Percentiles rank a stretch among this genome's conserved stretches.
phyloP scores from a whole-genome alignment of 2,329 filamentous ascomycete genomes.

The Grosmannia serpens region DNA sequence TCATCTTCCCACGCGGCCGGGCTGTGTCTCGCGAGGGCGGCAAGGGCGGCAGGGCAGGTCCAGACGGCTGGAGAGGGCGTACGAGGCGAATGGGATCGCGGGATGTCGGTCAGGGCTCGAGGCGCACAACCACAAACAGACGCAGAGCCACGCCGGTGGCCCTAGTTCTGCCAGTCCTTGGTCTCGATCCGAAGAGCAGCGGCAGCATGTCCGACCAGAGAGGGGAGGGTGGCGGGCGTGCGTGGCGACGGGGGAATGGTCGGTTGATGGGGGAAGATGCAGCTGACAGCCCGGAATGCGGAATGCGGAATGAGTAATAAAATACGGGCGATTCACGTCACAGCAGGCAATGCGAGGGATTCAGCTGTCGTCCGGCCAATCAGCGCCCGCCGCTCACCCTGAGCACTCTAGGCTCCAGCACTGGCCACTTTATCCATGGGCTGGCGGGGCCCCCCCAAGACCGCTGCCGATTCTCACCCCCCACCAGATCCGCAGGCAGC shows the following conservation, averaged over 20 bases:
- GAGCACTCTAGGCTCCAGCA: not conserved
- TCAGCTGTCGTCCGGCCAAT: not conserved
- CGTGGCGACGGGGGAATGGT: not conserved
- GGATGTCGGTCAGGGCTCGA: not conserved
- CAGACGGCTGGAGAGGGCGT: not conserved
- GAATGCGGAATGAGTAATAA: not conserved
- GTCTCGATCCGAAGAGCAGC: not conserved
- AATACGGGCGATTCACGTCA: not conserved
- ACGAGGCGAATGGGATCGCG: not conserved
- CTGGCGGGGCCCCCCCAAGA: not conserved
- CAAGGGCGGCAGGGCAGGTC: no score
- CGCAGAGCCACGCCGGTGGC: not conserved
- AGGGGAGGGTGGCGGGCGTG: not conserved
- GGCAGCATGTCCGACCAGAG: not conserved
- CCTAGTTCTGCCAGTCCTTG: not conserved
- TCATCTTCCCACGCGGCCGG: slow-evolving; percentile 34
- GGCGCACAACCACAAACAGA: not conserved
- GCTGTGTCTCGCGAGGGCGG: no score
- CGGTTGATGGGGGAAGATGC: not conserved
- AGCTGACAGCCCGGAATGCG: not conserved
- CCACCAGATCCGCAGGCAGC: not conserved
- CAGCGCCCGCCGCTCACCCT: not conserved
- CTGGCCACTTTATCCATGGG: not conserved
- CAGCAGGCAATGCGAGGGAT: not conserved
- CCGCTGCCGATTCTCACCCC: not conserved